These are phyloP conservation scores for Didymella glomerata DNA, from an alignment of 2,329 filamentous ascomycete genomes.

Conservation along the genomic window DNA sequence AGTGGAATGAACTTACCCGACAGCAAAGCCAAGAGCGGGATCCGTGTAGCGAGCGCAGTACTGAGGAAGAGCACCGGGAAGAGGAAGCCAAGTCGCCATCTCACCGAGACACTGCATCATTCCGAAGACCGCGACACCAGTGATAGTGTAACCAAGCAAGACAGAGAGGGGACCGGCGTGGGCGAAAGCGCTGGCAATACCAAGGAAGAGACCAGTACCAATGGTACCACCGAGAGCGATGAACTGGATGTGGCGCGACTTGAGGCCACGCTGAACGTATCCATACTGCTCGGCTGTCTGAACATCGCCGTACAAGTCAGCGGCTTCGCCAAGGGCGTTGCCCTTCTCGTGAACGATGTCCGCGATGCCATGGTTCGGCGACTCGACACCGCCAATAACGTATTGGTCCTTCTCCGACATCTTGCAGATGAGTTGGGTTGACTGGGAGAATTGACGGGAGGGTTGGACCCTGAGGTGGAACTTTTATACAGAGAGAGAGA, in stretches of 20 bases:
- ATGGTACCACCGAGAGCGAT: constrained; percentile 69
- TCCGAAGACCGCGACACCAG: constrained; percentile 45
- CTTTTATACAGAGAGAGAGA: constrained; percentile 17
- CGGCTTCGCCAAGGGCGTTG: constrained; percentile 55
- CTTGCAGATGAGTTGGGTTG: constrained; percentile 11
- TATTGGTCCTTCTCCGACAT: constrained; percentile 46
- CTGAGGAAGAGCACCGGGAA: constrained; percentile 50
- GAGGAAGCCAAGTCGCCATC: constrained; percentile 54
- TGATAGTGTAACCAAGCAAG: constrained; percentile 49
- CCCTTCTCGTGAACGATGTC: constrained; percentile 39
- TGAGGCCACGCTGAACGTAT: constrained; percentile 61
- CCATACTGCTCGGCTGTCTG: constrained; percentile 61
- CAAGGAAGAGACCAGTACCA: constrained; percentile 48
- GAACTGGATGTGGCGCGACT: constrained; percentile 66
- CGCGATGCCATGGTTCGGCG: constrained; percentile 35
- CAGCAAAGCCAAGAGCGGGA: constrained; percentile 49
- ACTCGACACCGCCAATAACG: constrained; percentile 24
- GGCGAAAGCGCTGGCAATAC: constrained; percentile 47
- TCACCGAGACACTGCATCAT: constrained; percentile 56
- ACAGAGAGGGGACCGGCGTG: constrained; percentile 47
- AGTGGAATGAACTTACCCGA: constrained; percentile 9
- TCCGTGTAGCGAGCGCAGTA: constrained; percentile 56
- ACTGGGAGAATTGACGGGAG: constrained; percentile 7
- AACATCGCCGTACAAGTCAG: constrained; percentile 62
- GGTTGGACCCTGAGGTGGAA: constrained; percentile 13